Evolutionary conservation across 2,329 filamentous ascomycete genomes (phyloP), one percentile per base, ranked within the genome.

Genomic region (Davidsoniella eucalypti): DNA sequence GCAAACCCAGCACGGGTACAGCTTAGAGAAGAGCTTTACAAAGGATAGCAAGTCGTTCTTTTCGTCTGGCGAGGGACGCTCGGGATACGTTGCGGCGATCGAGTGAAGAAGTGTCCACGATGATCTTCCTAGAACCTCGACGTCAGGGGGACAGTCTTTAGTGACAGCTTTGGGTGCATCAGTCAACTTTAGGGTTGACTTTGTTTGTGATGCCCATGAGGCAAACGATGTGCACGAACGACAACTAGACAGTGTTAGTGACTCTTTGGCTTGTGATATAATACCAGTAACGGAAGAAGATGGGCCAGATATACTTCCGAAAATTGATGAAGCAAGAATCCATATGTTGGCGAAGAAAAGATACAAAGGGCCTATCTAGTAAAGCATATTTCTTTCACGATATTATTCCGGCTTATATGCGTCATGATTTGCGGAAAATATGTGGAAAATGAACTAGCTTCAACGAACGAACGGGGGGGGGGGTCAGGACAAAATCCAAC

Each of bases 1-100:
- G 65, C 92, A 98, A 2, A 84, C 76, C 87, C 88, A 94, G 69
- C 92, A 98, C 3, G 92, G 92, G 61, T 98, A 98, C 17, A 96
- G 66, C 57, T 82, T 83, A 23, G 84, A 80, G 63, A 98, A 94
- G 2, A 87, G 71, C 21, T 70, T 68, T 58, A 98, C 72, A 66
- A 98, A 96, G 47, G 76, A 72, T 51, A 72, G 71, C 57, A 93
- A 82, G 58, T 95, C 83, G 26, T 69, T 67, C 62, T 95, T 87
- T 58, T 94, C 77, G 8, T 69, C 64, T 1, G 69, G 63, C 0
- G 80, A 76, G 0, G 92, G 87, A 6, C 62, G 65, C 6, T 73
- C 69, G 1, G 92, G 92, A 63, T 96, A 98, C 12, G 78, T 78
- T 0, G 88, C 92, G 12, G 90, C 85, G 56, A 98, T 84, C 7